These are phyloP conservation scores for Tuber borchii DNA, from an alignment of 495 filamentous ascomycete genomes.

Conservation along the genomic window DNA sequence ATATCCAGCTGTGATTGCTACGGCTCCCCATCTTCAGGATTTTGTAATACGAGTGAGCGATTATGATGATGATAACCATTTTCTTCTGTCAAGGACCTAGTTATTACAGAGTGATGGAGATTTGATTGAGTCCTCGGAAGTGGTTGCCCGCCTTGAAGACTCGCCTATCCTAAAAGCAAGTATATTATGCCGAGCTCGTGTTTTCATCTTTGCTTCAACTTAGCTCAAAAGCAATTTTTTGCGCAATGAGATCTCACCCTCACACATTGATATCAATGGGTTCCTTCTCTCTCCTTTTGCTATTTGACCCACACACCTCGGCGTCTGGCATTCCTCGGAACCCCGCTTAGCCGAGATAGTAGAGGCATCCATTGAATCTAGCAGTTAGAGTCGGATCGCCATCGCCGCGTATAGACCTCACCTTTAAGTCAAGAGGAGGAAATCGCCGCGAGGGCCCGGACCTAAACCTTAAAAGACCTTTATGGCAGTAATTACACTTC, in stretches of 20 bases:
- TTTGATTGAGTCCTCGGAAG: not conserved
- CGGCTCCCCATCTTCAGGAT: not conserved
- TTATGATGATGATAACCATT: not conserved
- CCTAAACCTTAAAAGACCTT: not conserved
- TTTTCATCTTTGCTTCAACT: not conserved
- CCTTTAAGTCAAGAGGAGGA: not conserved
- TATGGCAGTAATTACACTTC: not conserved
- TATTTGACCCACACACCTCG: not conserved
- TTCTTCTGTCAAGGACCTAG: not conserved
- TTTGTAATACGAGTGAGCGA: not conserved
- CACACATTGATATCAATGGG: not conserved
- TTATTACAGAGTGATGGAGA: not conserved
- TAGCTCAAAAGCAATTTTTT: not conserved
- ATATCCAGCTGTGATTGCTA: not conserved
- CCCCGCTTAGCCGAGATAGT: not conserved
- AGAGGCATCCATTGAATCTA: not conserved
- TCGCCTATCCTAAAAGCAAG: not conserved
- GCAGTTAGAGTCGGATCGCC: not conserved
- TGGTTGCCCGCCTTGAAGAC: not conserved
- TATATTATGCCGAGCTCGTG: not conserved
- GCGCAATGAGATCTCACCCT: not conserved
- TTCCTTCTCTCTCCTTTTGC: not conserved
- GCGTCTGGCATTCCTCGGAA: not conserved
- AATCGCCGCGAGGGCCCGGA: not conserved
- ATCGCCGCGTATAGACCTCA: not conserved